Evolutionary conservation across 2,329 filamentous ascomycete genomes (phyloP), one percentile per base, ranked within the genome.

Genomic region (Fusarium brachygibbosum): DNA sequence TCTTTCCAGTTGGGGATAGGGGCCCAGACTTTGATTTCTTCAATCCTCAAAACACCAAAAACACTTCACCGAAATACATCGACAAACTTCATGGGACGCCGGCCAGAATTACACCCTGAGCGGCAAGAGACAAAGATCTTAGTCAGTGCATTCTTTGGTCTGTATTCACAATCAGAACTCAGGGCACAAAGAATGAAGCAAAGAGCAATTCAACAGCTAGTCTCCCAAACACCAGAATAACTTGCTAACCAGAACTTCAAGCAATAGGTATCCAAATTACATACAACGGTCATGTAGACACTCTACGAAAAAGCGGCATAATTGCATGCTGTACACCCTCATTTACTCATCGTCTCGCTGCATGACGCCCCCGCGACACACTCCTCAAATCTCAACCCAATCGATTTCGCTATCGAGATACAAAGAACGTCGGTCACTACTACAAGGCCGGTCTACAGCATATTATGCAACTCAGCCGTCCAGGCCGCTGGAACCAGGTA

Each of bases 371-470:
- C 45, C 16, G 28, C 23, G 50, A 38, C 50, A 40, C 49, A 50
- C 45, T 48, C 61, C 34, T 28, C 57, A 63, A 38, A n/a, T 58
- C 28, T 29, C 29, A 34, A 29, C 25, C 50, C 21, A 29, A 34
- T 34, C 25, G 21, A 31, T 32, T 49, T 46, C 19, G 34, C 34
- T 6, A 21, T 28, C 28, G 21, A 54, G 44, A 42, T 35, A 53
- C 46, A 40, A 70, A 72, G 25, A 38, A 68, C 58, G 34, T 62
- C 58, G 45, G 61, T 60, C 53, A 64, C 61, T 58, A 28, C 23
- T 13, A 19, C 46, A n/a, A 52, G 28, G 16, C 6, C 63, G 51
- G 40, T 23, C 16, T 28, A 41, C 25, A 59, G 55, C 49, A 66
- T 57, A 37, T 9, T 13, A 16, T 40, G 46, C 46, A 57, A 42